A percentile compares a stretch with the other conserved stretches of the same genome.
Conservation (phyloP, 768 basidiomycete genomes). For the Pleurotus giganteus region DNA sequence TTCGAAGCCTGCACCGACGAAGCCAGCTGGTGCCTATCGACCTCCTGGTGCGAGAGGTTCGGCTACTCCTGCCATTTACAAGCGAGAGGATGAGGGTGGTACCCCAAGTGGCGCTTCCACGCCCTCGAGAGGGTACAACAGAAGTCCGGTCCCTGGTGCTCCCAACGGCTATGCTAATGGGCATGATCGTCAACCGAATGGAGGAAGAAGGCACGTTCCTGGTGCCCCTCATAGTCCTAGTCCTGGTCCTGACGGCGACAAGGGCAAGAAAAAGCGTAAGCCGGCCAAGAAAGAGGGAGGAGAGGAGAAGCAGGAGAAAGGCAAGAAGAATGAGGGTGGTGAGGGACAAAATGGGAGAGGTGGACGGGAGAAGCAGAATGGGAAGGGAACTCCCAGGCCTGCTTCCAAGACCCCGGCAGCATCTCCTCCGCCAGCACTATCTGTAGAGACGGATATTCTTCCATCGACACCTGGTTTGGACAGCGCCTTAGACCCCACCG, state of each 20-base stretch:
- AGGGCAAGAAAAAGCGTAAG: conserved; percentile 60
- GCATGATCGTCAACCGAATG: conserved; percentile 29
- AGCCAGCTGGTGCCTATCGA: conserved; percentile 85
- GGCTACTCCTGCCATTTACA: conserved; percentile 85
- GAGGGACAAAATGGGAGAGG: conserved; percentile 27
- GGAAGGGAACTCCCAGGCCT: not conserved
- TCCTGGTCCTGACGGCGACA: conserved; percentile 39
- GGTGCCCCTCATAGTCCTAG: conserved; percentile 62
- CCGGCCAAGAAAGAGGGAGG: conserved; percentile 43
- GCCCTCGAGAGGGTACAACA: conserved; percentile 51
- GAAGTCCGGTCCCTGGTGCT: conserved; percentile 56
- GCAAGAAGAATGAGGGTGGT: conserved; percentile 7
- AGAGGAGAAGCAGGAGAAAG: conserved; percentile 18
- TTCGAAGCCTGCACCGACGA: conserved; percentile 55
- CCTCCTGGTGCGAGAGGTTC: conserved; percentile 92
- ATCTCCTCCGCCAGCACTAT: conserved; percentile 16
- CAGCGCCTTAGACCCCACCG: conserved; percentile 65
- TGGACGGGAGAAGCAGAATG: conserved; percentile 32
- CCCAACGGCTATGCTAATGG: conserved; percentile 36
- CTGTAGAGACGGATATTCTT: conserved; percentile 28
- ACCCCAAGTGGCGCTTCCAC: conserved; percentile 39
- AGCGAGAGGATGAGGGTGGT: conserved; percentile 89
- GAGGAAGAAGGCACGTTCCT: conserved; percentile 66
- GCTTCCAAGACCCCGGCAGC: not conserved
- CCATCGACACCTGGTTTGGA: conserved; percentile 58